Conservation (phyloP, 192 early-diverging fungal genomes). For the Coemansia sp. region DNA sequence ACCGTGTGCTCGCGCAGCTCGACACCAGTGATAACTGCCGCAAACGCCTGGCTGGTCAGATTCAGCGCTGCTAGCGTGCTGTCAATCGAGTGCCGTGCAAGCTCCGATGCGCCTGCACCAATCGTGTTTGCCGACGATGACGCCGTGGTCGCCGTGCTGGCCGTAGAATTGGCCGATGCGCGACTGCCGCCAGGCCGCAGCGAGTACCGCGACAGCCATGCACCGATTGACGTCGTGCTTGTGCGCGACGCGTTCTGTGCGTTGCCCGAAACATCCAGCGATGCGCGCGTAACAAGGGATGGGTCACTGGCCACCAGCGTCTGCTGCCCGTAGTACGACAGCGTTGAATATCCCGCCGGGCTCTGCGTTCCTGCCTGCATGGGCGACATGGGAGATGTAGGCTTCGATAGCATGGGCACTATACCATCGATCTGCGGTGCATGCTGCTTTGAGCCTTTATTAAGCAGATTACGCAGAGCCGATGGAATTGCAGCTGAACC, state of each 20-base stretch:
- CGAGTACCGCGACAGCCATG: slow-evolving; percentile 48
- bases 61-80: slow-evolving; percentile 42
- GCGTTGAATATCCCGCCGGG: slow-evolving; percentile 17
- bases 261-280: slow-evolving; percentile 21
- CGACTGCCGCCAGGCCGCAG: slow-evolving; percentile 37
- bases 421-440: slow-evolving; percentile 56
- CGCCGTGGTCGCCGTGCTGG: slow-evolving; percentile 31
- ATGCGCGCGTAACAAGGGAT: slow-evolving; percentile 30
- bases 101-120: slow-evolving; percentile 30
- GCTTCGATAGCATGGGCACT: slow-evolving; percentile 45
- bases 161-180: slow-evolving; percentile 38
- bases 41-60: slow-evolving; percentile 37
- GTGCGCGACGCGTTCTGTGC: slow-evolving; percentile 1
- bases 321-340: slow-evolving; percentile 35
- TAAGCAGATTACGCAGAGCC: slow-evolving; percentile 46
- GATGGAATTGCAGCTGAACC: slow-evolving; percentile 40
- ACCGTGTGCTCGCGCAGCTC: slow-evolving; percentile 37
- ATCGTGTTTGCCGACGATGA: slow-evolving; percentile 31
- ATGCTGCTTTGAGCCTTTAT: slow-evolving; percentile 37
- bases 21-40: slow-evolving; percentile 47
- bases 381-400: slow-evolving; percentile 15
- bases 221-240: slow-evolving; percentile 29
- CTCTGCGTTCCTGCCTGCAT: slow-evolving; percentile 30
- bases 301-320: slow-evolving; percentile 43
- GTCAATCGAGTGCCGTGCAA: slow-evolving; percentile 47